Evolutionary conservation across 257 asterid genomes (phyloP).

Genomic region (Cinchona pubescens): DNA sequence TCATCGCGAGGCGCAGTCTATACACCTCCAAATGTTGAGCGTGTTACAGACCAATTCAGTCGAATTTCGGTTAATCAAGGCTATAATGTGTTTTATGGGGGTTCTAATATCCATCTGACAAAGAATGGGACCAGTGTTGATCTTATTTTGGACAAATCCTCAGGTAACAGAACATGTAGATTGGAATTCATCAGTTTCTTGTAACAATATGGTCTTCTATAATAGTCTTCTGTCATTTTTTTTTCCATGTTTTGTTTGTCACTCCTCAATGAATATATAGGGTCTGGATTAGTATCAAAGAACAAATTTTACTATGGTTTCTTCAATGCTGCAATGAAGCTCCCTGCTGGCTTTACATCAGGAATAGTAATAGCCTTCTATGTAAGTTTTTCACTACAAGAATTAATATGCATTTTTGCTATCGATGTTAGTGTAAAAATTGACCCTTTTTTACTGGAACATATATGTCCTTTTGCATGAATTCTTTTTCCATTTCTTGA

Average conservation of each 20-base stretch:
- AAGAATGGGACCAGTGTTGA: constrained; percentile 60
- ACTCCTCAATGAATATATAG: constrained; percentile 22
- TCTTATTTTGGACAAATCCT: constrained; percentile 55
- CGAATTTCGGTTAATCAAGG: constrained; percentile 41
- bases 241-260: background rate
- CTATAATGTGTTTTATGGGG: constrained; percentile 55
- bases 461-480: too few relatives aligned
- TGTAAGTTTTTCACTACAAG: constrained; percentile 36
- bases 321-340: constrained; percentile 71
- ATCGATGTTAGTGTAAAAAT: background rate
- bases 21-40: constrained; percentile 65
- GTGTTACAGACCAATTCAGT: constrained; percentile 42
- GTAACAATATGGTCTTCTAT: background rate
- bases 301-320: constrained; percentile 69
- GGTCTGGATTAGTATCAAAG: constrained; percentile 70
- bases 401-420: background rate
- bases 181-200: too few relatives aligned
- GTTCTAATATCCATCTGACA: constrained; percentile 41
- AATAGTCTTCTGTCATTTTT: background rate
- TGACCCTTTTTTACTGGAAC: too few relatives aligned
- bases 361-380: constrained; percentile 84
- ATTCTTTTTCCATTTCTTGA: background rate
- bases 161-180: constrained; percentile 40
- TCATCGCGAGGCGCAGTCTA: constrained; percentile 55
- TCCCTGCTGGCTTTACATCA: constrained; percentile 83